phyloP scores from a whole-genome alignment of 1,284 basidiomycete genomes.

The Coniophora puteana region DNA sequence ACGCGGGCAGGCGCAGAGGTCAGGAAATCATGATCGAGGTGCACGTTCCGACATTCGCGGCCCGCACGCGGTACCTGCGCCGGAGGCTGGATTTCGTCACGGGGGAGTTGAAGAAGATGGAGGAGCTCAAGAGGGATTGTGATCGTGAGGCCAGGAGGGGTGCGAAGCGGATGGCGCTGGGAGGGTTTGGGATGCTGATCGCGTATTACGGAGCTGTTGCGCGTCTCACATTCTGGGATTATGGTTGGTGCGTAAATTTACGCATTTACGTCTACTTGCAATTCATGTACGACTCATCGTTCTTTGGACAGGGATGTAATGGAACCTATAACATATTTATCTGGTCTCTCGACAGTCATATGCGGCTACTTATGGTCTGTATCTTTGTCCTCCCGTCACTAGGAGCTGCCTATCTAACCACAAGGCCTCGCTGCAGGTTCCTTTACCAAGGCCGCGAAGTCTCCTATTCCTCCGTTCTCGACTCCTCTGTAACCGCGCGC shows the following conservation, averaged over 20 bases:
- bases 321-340: slow-evolving; percentile 67
- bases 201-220: slow-evolving; percentile 64
- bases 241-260: slow-evolving; percentile 41
- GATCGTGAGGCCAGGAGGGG: slow-evolving; percentile 54
- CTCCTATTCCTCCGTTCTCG: slow-evolving; percentile 61
- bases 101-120: slow-evolving; percentile 42
- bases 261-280: not conserved
- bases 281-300: not conserved
- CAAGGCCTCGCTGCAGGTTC: slow-evolving; percentile 37
- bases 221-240: slow-evolving; percentile 63
- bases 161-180: slow-evolving; percentile 52
- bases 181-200: slow-evolving; percentile 55
- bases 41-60: slow-evolving; percentile 59
- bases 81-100: slow-evolving; percentile 42
- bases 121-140: slow-evolving; percentile 48
- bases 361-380: slow-evolving; percentile 53
- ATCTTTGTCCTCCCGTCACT: not conserved
- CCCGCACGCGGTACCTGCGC: slow-evolving; percentile 59
- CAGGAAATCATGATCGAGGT: slow-evolving; percentile 41
- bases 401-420: not conserved
- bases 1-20: no score
- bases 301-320: slow-evolving; percentile 57
- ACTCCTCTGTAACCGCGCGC: slow-evolving; percentile 51
- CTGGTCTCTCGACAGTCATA: slow-evolving; percentile 56
- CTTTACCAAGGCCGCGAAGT: slow-evolving; percentile 67